Evolutionary conservation across 306 rosid genomes (phyloP), one percentile per base, ranked within the genome.

Genomic region (Quercus variabilis): DNA sequence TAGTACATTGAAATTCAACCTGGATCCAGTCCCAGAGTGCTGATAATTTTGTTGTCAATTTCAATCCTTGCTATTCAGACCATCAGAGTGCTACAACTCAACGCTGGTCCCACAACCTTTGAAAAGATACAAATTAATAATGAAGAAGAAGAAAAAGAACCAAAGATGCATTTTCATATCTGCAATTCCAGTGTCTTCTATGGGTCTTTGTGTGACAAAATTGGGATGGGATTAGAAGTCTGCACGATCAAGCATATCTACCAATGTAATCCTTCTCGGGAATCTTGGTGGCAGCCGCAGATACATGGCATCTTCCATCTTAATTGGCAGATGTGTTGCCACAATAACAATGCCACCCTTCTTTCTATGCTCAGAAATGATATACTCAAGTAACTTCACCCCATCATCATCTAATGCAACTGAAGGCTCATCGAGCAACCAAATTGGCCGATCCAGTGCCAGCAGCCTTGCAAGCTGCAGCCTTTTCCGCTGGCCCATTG

Each of bases 351-450:
- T 94, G 21, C 96, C 97, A 59, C 98, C 97, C 8, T 82, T 81
- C 84, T 89, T 94, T 78, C 97, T 86, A 70, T 94, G 98, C 76
- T 92, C 94, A 23, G 90, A 88, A 69, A 94, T 89, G 31, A 92
- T 84, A 71, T 83, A 87, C 86, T 94, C 96, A 15, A 94, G 90
- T 82, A 94, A 81, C 90, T 79, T 88, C 67, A 92, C 95, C 54
- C 98, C 97, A 4, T 94, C 98, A 55, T 86, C 86, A 71, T 94
- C 98, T 69, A 94, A 85, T 17, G 97, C 98, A 78, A 94, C 96
- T 2, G 97, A 94, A 76, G 97, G 97, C 89, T 94, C 98, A 38
- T 94, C 97, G 1, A 92, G 90, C 88, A 94, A 78, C 98, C 97
- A 94, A 56, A 94, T 94, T 21, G 96, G 98, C 55, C 97, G 90